Evolutionary conservation across 176 grass and related monocot genomes (phyloP).

Genomic region (Guadua angustifolia): DNA sequence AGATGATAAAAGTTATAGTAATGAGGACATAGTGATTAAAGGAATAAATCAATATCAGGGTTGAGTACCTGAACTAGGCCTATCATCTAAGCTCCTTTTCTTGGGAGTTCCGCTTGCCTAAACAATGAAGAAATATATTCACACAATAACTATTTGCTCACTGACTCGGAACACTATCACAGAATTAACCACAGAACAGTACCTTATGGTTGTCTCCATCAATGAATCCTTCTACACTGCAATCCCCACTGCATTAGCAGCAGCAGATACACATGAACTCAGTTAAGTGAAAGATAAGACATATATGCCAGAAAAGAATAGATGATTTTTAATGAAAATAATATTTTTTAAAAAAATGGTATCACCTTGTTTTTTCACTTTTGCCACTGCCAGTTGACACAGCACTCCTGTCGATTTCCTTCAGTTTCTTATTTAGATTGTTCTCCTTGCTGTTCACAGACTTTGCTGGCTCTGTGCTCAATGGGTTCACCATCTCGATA

Average conservation of each 20-base stretch:
- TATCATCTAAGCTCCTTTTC: conserved; percentile 58
- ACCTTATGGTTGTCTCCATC: conserved; percentile 61
- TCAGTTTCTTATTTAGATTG: too few species aligned
- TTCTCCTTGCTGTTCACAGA: too few species aligned
- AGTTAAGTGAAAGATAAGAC: too few species aligned
- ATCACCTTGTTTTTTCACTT: too few species aligned
- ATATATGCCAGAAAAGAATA: too few species aligned
- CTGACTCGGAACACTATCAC: neutral
- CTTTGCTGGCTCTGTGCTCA: too few species aligned
- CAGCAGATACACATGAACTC: too few species aligned
- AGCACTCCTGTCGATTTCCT: too few species aligned
- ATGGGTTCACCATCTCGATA: too few species aligned
- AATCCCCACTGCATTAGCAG: conserved; percentile 47
- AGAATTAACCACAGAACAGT: conserved; percentile 15
- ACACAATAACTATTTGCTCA: conserved; percentile 1
- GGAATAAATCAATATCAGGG: neutral
- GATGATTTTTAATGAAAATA: too few species aligned
- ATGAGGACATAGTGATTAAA: neutral
- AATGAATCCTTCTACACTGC: conserved; percentile 73
- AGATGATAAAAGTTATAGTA: conserved; percentile 9
- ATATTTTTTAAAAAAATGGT: too few species aligned
- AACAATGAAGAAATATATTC: conserved; percentile 26
- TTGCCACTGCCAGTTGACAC: too few species aligned
- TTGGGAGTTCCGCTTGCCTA: conserved; percentile 54
- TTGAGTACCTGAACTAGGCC: conserved; percentile 51